phyloP scores from a whole-genome alignment of 345 rosid genomes.

The Raphanus raphanistrum region DNA sequence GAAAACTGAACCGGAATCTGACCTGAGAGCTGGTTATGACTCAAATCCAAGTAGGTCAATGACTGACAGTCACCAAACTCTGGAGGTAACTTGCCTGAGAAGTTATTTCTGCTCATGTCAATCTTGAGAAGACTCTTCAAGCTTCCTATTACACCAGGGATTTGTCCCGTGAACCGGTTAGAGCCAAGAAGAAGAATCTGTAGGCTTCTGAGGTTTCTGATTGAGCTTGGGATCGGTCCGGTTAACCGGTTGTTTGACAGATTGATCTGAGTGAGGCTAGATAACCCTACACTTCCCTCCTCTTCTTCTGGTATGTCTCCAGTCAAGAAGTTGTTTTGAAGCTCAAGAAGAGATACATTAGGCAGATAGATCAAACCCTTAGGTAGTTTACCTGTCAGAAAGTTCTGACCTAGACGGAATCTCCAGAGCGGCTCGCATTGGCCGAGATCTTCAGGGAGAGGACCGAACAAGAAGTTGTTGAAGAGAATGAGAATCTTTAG shows the following conservation, averaged over 20 bases:
- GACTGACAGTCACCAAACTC: slow-evolving; percentile 59
- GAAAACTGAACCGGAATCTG: slow-evolving; percentile 58
- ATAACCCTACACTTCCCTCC: slow-evolving; percentile 18
- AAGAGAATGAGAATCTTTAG: slow-evolving; percentile 65
- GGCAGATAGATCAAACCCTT: slow-evolving; percentile 69
- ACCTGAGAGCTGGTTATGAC: slow-evolving; percentile 66
- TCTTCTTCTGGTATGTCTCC: slow-evolving; percentile 52
- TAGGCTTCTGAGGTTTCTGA: slow-evolving; percentile 60
- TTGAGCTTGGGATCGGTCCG: slow-evolving; percentile 65
- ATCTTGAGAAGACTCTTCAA: slow-evolving; percentile 51
- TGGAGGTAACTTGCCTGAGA: slow-evolving; percentile 67
- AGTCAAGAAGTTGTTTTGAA: slow-evolving; percentile 69
- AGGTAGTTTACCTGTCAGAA: slow-evolving; percentile 72
- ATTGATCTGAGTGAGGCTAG: slow-evolving; percentile 61
- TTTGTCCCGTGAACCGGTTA: slow-evolving; percentile 62
- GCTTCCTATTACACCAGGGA: slow-evolving; percentile 65
- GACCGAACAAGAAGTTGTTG: slow-evolving; percentile 83
- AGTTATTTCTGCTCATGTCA: slow-evolving; percentile 76
- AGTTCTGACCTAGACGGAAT: slow-evolving; percentile 77
- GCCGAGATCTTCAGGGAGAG: slow-evolving; percentile 72
- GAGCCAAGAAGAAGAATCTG: slow-evolving; percentile 67
- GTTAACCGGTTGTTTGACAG: slow-evolving; percentile 70
- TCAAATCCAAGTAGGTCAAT: slow-evolving; percentile 57
- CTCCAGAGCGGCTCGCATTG: slow-evolving; percentile 60
- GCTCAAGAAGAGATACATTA: slow-evolving; percentile 59